Conservation (phyloP, 176 grass and related monocot genomes). For the Chrysopogon serrulatus region DNA sequence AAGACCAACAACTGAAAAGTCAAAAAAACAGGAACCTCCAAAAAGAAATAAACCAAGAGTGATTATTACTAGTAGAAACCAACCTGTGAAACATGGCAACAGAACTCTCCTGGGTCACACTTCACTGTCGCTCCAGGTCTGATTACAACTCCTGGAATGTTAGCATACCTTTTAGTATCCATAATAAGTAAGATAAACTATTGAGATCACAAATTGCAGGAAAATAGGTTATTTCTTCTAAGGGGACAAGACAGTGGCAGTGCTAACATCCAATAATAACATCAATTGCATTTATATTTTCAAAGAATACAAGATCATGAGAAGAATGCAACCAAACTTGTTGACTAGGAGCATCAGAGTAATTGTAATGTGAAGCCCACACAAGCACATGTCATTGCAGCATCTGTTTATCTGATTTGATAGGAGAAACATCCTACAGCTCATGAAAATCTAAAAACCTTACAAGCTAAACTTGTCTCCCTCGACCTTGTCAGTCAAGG, state of each 20-base stretch:
- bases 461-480: background rate
- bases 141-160: slow-evolving; percentile 25
- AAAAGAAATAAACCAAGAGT: background rate
- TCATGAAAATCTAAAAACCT: background rate
- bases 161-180: background rate
- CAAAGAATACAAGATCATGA: background rate
- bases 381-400: background rate
- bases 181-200: slow-evolving; percentile 10
- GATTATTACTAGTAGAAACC: background rate
- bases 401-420: background rate
- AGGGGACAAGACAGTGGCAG: background rate
- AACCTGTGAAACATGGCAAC: slow-evolving; percentile 26
- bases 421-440: background rate
- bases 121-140: slow-evolving; percentile 25
- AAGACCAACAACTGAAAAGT: slow-evolving; percentile 4
- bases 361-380: background rate
- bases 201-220: background rate
- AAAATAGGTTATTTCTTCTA: background rate
- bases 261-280: background rate
- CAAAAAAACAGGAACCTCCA: background rate
- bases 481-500: background rate
- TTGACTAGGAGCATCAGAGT: background rate
- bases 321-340: background rate
- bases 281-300: background rate
- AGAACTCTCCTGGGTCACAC: slow-evolving; percentile 26